Evolutionary conservation across 2,329 filamentous ascomycete genomes (phyloP).

Genomic region (Penicillium digitatum): DNA sequence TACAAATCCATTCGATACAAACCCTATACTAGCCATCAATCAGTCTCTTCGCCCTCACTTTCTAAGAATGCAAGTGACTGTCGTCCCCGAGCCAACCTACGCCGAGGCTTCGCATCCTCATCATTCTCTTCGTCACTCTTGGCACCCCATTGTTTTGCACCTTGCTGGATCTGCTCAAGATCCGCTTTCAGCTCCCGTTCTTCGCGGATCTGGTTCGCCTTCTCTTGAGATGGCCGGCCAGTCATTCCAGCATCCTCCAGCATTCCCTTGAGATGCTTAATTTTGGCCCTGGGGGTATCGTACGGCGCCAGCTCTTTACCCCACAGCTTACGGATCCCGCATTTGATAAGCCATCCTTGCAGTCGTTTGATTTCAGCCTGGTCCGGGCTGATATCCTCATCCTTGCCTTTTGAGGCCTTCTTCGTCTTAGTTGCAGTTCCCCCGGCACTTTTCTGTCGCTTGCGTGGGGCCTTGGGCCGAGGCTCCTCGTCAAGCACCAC

Average conservation of each 20-base stretch:
- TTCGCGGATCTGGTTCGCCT: constrained; percentile 83
- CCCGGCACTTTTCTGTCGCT: constrained; percentile 36
- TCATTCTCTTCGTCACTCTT: constrained; percentile 41
- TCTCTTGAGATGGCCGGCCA: constrained; percentile 79
- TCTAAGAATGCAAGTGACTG: constrained; percentile 58
- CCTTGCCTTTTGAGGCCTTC: constrained; percentile 42
- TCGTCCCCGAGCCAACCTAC: constrained; percentile 40
- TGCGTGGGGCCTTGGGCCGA: constrained; percentile 57
- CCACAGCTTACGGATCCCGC: constrained; percentile 91
- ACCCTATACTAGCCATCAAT: constrained; percentile 30
- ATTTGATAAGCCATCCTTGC: constrained; percentile 82
- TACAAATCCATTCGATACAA: not conserved
- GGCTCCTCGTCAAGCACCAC: constrained; percentile 72
- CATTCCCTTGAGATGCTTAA: constrained; percentile 73
- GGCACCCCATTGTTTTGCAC: constrained; percentile 72
- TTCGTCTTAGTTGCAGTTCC: constrained; percentile 30
- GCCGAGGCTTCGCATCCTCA: constrained; percentile 36
- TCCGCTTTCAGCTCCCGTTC: constrained; percentile 78
- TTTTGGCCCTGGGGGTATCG: constrained; percentile 71
- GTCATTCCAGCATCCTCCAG: constrained; percentile 80
- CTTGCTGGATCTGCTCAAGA: constrained; percentile 77
- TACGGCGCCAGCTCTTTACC: constrained; percentile 74
- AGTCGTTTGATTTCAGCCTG: constrained; percentile 81
- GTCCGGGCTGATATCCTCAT: constrained; percentile 55
- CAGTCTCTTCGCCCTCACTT: constrained; percentile 63